Conservation (phyloP, 306 rosid genomes). For the Cicer judaicum region DNA sequence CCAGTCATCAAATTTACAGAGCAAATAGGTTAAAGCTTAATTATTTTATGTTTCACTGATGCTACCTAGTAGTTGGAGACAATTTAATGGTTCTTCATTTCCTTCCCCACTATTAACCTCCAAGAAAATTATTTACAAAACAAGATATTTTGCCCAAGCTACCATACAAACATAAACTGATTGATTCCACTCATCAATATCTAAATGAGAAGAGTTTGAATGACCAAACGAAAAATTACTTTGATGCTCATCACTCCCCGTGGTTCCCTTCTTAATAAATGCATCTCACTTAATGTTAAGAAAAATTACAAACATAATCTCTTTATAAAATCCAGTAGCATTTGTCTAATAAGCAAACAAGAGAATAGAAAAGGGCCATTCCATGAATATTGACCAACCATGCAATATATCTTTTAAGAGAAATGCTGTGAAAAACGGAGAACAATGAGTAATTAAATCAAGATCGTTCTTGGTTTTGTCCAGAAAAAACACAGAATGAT, state of each 20-base stretch:
- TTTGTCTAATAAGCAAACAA: background rate
- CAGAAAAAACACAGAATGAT: no score
- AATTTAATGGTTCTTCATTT: constrained; percentile 4
- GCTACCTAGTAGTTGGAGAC: background rate
- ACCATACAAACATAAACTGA: background rate
- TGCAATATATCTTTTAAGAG: background rate
- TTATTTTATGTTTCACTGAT: constrained; percentile 4
- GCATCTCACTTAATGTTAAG: background rate
- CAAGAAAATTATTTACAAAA: constrained; percentile 3
- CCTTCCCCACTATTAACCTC: background rate
- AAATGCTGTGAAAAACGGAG: no score
- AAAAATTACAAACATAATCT: background rate
- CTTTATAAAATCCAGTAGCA: constrained; percentile 10
- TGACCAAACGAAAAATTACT: background rate
- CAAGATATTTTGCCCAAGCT: background rate
- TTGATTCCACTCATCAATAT: background rate
- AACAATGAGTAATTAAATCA: no score
- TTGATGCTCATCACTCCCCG: constrained; percentile 26
- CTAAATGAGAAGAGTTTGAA: background rate
- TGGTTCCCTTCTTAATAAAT: constrained; percentile 15
- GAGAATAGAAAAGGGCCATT: background rate
- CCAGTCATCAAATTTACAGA: constrained; percentile 15
- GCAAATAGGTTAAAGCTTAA: background rate
- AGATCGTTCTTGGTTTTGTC: no score
- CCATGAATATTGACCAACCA: constrained; percentile 18